Conservation (phyloP, 1,284 basidiomycete genomes). For the Porodaedalea pini region DNA sequence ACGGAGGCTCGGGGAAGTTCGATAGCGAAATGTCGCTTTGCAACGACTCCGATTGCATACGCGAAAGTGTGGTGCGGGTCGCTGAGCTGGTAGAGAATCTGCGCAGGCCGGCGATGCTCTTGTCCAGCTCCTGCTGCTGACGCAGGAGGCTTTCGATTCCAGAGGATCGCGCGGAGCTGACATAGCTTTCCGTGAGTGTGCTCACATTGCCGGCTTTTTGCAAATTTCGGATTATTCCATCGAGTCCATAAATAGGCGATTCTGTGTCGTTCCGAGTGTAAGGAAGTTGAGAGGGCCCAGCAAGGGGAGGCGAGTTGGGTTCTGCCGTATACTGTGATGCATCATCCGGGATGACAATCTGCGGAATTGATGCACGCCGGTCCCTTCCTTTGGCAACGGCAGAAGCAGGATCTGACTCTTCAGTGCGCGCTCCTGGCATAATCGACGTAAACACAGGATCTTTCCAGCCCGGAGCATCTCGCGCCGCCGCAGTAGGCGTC, state of each 20-base stretch:
- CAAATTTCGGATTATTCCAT: slow-evolving; percentile 35
- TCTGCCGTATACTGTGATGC: slow-evolving; percentile 8
- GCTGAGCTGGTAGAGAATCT: slow-evolving; percentile 37
- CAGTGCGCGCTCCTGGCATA: slow-evolving; percentile 6
- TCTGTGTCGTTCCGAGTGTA: slow-evolving; percentile 26
- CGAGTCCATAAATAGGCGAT: slow-evolving; percentile 49
- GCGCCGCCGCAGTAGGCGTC: slow-evolving; percentile 19
- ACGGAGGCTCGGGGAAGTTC: slow-evolving; percentile 64
- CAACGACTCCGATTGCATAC: slow-evolving; percentile 34
- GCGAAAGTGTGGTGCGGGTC: slow-evolving; percentile 23
- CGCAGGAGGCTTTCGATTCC: slow-evolving; percentile 49
- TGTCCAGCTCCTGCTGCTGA: slow-evolving; percentile 62
- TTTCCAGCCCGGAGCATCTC: slow-evolving; percentile 27
- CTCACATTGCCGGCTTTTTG: background rate
- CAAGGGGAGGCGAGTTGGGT: background rate
- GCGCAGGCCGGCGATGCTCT: slow-evolving; percentile 56
- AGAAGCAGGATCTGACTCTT: background rate
- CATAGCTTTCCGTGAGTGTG: slow-evolving; percentile 13
- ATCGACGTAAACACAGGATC: slow-evolving; percentile 29
- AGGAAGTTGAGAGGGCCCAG: slow-evolving; percentile 1
- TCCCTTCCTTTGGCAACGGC: background rate
- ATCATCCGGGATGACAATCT: slow-evolving; percentile 3
- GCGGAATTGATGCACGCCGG: background rate
- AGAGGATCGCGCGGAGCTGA: slow-evolving; percentile 30
- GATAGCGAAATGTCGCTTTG: slow-evolving; percentile 67